Conservation (phyloP, 2,329 filamentous ascomycete genomes). For the Spiromastix sp. region DNA sequence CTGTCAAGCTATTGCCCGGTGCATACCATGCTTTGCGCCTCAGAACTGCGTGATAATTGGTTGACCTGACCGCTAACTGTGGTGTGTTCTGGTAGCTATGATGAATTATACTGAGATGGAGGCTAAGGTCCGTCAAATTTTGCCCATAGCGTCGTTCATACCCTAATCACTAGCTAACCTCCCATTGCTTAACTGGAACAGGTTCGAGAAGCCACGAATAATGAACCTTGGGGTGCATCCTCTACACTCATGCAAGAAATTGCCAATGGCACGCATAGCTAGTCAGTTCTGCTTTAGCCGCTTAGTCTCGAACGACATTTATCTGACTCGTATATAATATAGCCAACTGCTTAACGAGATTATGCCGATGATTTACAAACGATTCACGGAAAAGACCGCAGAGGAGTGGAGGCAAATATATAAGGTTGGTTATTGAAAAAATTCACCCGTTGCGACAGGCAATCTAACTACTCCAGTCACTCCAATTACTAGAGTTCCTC, state of each 20-base stretch:
- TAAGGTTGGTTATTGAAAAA: slow-evolving; percentile 51
- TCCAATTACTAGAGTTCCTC: slow-evolving; percentile 68
- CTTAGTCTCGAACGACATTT: slow-evolving; percentile 7
- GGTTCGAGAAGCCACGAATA: slow-evolving; percentile 97
- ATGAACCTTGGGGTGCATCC: slow-evolving; percentile 90
- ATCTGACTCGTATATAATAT: slow-evolving; percentile 11
- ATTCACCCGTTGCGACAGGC: no score
- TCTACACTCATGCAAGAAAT: slow-evolving; percentile 93
- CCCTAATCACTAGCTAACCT: neutral
- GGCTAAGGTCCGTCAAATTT: slow-evolving; percentile 44
- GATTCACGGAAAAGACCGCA: slow-evolving; percentile 94
- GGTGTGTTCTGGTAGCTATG: slow-evolving; percentile 71
- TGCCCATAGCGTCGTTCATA: neutral
- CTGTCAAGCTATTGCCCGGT: slow-evolving; percentile 1
- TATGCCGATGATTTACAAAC: slow-evolving; percentile 99
- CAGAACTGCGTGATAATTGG: neutral
- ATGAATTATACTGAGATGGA: slow-evolving; percentile 99
- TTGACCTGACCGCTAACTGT: no score
- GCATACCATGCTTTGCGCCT: no score
- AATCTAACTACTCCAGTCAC: no score
- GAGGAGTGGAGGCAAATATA: slow-evolving; percentile 99
- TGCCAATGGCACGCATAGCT: slow-evolving; percentile 94
- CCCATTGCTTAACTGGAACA: slow-evolving; percentile 29
- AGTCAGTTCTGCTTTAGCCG: slow-evolving; percentile 50
- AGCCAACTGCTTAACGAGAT: slow-evolving; percentile 97